Conservation (phyloP, 768 basidiomycete genomes). For the Pholiota microspora region DNA sequence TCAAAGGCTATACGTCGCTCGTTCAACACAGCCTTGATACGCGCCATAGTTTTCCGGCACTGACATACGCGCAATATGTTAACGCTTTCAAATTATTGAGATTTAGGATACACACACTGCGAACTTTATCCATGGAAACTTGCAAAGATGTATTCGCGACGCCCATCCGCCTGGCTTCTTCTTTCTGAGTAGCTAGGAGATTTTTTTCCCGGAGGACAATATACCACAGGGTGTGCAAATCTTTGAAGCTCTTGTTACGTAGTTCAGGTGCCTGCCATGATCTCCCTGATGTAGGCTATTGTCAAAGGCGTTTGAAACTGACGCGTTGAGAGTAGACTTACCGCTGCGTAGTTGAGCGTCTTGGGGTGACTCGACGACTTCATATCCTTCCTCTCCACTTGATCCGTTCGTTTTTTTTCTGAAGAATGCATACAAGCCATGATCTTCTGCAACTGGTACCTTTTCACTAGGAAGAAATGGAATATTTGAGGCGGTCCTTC, state of each 20-base stretch:
- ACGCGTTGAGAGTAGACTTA: constrained; percentile 14
- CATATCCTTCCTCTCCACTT: constrained; percentile 48
- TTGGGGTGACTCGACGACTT: constrained; percentile 40
- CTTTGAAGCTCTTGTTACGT: constrained; percentile 86
- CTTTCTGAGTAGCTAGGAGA: constrained; percentile 82
- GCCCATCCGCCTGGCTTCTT: constrained; percentile 69
- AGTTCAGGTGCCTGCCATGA: constrained; percentile 87
- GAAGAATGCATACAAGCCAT: constrained; percentile 81
- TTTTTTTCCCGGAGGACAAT: constrained; percentile 86
- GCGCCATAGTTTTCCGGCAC: constrained; percentile 96
- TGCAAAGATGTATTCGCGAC: constrained; percentile 29
- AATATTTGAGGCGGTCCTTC: not conserved
- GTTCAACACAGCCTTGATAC: constrained; percentile 89
- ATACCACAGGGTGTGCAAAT: constrained; percentile 96
- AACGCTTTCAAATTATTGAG: constrained; percentile 2
- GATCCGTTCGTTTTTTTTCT: constrained; percentile 47
- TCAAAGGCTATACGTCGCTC: constrained; percentile 87
- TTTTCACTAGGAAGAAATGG: constrained; percentile 17
- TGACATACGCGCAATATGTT: constrained; percentile 26
- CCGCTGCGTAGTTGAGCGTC: constrained; percentile 27
- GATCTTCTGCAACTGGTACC: constrained; percentile 48
- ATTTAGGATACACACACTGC: constrained; percentile 36
- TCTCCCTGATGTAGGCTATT: constrained; percentile 75
- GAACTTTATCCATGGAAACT: constrained; percentile 35
- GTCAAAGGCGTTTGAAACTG: too few species aligned